These are phyloP conservation scores for Funneliformis mosseae DNA, from an alignment of 192 early-diverging fungal species.

Conservation along the genomic window DNA sequence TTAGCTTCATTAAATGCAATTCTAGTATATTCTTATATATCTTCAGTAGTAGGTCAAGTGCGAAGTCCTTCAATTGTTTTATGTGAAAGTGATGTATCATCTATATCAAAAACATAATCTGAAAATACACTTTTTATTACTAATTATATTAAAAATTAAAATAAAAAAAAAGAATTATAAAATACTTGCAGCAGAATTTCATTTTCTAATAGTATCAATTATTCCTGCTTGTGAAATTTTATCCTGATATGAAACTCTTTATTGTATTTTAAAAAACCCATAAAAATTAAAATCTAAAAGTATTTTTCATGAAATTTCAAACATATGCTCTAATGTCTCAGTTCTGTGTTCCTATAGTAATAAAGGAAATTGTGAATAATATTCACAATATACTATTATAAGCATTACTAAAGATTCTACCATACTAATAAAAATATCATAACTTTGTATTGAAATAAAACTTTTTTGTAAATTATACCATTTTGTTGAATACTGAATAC, in stretches of 20 bases:
- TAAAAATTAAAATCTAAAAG: conserved; percentile 1
- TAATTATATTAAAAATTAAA: too few relatives aligned
- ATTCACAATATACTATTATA: neutral
- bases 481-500: neutral
- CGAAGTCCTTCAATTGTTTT: too few relatives aligned
- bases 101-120: too few relatives aligned
- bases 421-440: conserved; percentile 12
- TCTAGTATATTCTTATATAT: too few relatives aligned
- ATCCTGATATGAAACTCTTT: neutral
- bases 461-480: conserved; percentile 3
- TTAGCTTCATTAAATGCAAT: too few relatives aligned
- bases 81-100: too few relatives aligned
- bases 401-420: neutral
- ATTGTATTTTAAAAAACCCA: conserved; percentile 5
- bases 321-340: neutral
- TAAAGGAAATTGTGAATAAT: neutral
- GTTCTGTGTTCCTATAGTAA: neutral
- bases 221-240: too few relatives aligned
- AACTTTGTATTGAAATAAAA: conserved; percentile 4
- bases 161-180: too few relatives aligned
- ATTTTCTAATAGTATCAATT: too few relatives aligned
- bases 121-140: too few relatives aligned
- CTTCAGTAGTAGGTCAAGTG: too few relatives aligned
- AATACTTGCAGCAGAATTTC: too few relatives aligned
- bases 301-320: neutral